phyloP scores from a whole-genome alignment of 2,329 filamentous ascomycete species.

The Fusarium sp. region DNA sequence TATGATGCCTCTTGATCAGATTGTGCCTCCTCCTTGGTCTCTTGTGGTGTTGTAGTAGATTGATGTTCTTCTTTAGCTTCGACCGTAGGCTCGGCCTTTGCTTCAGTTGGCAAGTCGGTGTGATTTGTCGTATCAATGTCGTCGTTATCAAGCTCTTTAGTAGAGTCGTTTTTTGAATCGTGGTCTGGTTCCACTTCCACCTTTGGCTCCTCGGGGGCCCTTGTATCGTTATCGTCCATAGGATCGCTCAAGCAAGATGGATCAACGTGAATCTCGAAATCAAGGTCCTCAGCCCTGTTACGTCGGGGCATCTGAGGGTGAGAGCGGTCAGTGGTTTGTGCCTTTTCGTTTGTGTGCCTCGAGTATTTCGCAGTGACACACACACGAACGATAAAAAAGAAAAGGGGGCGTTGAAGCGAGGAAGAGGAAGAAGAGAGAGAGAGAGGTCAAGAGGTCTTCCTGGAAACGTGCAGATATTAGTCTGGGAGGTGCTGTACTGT shows the following conservation, averaged over 20 bases:
- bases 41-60: not conserved
- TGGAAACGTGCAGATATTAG: slow-evolving; percentile 40
- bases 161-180: slow-evolving; percentile 26
- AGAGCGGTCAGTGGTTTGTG: slow-evolving; percentile 3
- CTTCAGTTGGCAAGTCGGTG: slow-evolving; percentile 17
- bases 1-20: not conserved
- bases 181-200: slow-evolving; percentile 17
- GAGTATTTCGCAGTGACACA: slow-evolving; percentile 28
- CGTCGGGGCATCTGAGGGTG: slow-evolving; percentile 43
- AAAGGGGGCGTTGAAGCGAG: slow-evolving; percentile 17
- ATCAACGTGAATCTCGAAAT: slow-evolving; percentile 61
- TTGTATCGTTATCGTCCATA: slow-evolving; percentile 50
- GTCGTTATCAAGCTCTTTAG: slow-evolving; percentile 15
- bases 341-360: slow-evolving; percentile 23
- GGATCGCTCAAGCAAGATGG: slow-evolving; percentile 53
- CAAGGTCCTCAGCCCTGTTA: slow-evolving; percentile 47
- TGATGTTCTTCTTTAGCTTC: slow-evolving; percentile 17
- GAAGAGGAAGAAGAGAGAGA: not conserved
- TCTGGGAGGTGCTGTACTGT: not conserved
- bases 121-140: slow-evolving; percentile 15
- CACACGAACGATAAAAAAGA: slow-evolving; percentile 17
- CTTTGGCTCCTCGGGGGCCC: slow-evolving; percentile 34
- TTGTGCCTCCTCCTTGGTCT: slow-evolving; percentile 8
- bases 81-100: slow-evolving; percentile 11
- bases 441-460: slow-evolving; percentile 23